Conservation (phyloP, 176 grass and related monocot species). For the Musa itinerans region DNA sequence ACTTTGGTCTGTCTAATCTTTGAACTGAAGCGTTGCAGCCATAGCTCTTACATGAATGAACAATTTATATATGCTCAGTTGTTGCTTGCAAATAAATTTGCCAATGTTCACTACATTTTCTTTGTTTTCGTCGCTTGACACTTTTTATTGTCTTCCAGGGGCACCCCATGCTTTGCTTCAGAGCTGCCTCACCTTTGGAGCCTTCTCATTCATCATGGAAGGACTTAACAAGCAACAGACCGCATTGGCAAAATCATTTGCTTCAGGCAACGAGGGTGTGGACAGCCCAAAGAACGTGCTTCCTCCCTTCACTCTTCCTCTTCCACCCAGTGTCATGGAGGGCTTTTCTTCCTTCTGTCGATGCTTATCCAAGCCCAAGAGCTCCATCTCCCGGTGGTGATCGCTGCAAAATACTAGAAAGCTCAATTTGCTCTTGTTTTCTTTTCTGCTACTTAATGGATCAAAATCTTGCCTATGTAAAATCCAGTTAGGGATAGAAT, state of each 20-base stretch:
- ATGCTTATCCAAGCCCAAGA: conserved; percentile 42
- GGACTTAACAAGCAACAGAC: conserved; percentile 71
- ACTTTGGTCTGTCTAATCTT: too few species aligned
- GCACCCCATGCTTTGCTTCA: conserved; percentile 58
- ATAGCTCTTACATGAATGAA: too few species aligned
- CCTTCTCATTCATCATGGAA: conserved; percentile 87
- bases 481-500: too few species aligned
- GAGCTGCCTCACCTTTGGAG: conserved; percentile 64
- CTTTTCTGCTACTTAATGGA: too few species aligned
- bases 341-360: conserved; percentile 59
- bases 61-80: too few species aligned
- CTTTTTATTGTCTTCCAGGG: conserved; percentile 17
- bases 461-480: too few species aligned
- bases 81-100: too few species aligned
- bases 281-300: conserved; percentile 24
- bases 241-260: conserved; percentile 41
- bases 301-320: conserved; percentile 64
- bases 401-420: too few species aligned
- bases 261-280: not conserved
- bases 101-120: too few species aligned
- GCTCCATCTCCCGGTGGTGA: not conserved
- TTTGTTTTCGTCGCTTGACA: too few species aligned
- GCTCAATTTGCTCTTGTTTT: too few species aligned
- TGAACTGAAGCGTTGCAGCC: too few species aligned
- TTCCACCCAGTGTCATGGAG: conserved; percentile 38